Base-by-base conservation (phyloP, 768 basidiomycete species). In the Holtermanniella nyarrowii region DNA sequence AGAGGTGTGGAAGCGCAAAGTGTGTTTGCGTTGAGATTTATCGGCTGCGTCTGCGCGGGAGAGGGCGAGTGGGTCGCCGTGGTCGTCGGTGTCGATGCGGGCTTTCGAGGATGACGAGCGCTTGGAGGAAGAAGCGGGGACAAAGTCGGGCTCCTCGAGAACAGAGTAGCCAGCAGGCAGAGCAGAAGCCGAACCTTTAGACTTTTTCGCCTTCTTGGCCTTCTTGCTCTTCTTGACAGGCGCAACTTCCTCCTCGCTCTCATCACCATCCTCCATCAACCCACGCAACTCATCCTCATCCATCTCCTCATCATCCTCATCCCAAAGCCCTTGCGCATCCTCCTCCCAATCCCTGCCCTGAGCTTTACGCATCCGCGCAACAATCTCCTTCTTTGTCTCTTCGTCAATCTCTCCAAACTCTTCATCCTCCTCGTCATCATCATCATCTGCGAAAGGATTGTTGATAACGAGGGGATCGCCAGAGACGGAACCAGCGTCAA, bases 1-100 rank as follows among this genome's bases (percentile, higher is more conserved):
- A 49, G 86, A 80, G 3, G 88, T 89, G 72, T 97, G 87, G 81
- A 97, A 99, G 27, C 85, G 83, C 26, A 97, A 78, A 5, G 86
- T 80, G 58, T 84, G 85, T 59, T 81, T 84, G 50, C 84, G 81
- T 3, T 85, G 82, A 18, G 76, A 79, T 69, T 95, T 95, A 74
- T 96, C 93, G 4, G 77, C 78, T 20, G 82, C 79, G 59, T 96
- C 93, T 10, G 80, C 80, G 26, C 78, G 73, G 52, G 79, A 77
- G 16, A 97, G 77, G 14, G 78, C 69, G 1, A 79, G 79, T 3
- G 80, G 76, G 64, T 97, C 95, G 48, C 90, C 87, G 58, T 79
- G 88, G 2, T 79, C 76, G 16, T 68, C 65, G 47, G 62, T 58
- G 31, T 73, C 71, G 46, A 65, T 63, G 16, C 25, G 23, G 13